Evolutionary conservation across 768 basidiomycete species (phyloP), one percentile per base, ranked within the genome.

Genomic region (Rhizopogon salebrosus): DNA sequence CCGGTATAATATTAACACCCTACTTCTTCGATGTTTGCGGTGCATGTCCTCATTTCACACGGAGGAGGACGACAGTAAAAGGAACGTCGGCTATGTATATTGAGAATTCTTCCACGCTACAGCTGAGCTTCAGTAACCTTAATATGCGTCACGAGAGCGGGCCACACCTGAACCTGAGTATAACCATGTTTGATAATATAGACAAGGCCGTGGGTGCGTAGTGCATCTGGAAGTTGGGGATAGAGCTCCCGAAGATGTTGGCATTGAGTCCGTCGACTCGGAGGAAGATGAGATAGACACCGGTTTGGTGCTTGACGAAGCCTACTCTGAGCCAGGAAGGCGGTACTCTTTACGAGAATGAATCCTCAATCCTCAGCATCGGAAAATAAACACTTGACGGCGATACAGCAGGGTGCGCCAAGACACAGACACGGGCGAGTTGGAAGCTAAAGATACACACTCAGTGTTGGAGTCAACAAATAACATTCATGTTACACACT

Each of bases 1-100:
- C 78, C 77, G 53, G 74, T 71, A 55, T 77, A 79, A 2, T 73
- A 70, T 1, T 77, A 79, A 2, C 73, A 70, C 1, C 73, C 73
- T 1, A 64, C 68, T 18, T 72, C 64, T 51, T 72, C 73, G 45
- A 71, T 71, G 31, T 63, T 67, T 0, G 69, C 73, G 2, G 60
- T 61, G 53, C 76, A 75, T 23, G 53, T 54, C 48, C 68, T 56
- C 59, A 78, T 79, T 63, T 80, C 78, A 26, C 74, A 74, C 0
- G 65, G 63, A 1, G 56, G 54, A 6, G n/a, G n/a, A 78, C 74
- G 27, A 64, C 63, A 6, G 69, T 63, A 55, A 79, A 77, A 13
- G 75, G 68, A 6, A 78, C 55, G 49, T 78, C 67, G 1, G 76
- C 77, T n/a, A n/a, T n/a, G n/a, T 38, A 80, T 75, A 54, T 76